Conservation (phyloP, 2,329 filamentous ascomycete species). For the Alternaria conjuncta region DNA sequence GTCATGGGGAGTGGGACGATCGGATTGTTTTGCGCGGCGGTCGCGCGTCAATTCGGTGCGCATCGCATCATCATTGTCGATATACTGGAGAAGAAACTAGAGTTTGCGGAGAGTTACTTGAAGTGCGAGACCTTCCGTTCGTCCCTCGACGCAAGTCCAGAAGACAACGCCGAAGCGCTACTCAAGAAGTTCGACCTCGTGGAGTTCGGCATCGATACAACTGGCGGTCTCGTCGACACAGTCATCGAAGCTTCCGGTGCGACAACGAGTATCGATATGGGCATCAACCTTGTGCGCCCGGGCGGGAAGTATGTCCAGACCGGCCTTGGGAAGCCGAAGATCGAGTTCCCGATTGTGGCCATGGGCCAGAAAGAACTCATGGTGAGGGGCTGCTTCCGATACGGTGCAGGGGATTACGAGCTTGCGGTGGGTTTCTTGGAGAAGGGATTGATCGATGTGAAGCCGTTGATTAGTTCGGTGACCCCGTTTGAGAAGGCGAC, state of each 20-base stretch:
- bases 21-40: conserved; percentile 80
- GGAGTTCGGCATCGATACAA: conserved; percentile 51
- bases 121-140: conserved; percentile 76
- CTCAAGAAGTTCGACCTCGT: conserved; percentile 69
- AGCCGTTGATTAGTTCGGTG: conserved; percentile 38
- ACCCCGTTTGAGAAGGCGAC: conserved; percentile 38
- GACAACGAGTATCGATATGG: conserved; percentile 81
- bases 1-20: conserved; percentile 93
- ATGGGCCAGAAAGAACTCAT: conserved; percentile 82
- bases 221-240: conserved; percentile 78
- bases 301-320: conserved; percentile 96
- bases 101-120: conserved; percentile 81
- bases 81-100: conserved; percentile 81
- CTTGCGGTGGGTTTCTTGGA: conserved; percentile 34
- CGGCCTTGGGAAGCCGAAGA: conserved; percentile 89
- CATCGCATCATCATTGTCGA: conserved; percentile 90
- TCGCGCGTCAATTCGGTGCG: conserved; percentile 70
- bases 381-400: conserved; percentile 42
- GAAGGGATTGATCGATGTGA: conserved; percentile 31
- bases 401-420: conserved; percentile 42
- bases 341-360: conserved; percentile 92
- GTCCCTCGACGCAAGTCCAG: conserved; percentile 62
- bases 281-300: conserved; percentile 86
- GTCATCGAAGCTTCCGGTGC: conserved; percentile 92
- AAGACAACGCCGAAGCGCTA: conserved; percentile 66